phyloP scores from a whole-genome alignment of 2,329 filamentous ascomycete genomes.

The Paecilomyces sp. region DNA sequence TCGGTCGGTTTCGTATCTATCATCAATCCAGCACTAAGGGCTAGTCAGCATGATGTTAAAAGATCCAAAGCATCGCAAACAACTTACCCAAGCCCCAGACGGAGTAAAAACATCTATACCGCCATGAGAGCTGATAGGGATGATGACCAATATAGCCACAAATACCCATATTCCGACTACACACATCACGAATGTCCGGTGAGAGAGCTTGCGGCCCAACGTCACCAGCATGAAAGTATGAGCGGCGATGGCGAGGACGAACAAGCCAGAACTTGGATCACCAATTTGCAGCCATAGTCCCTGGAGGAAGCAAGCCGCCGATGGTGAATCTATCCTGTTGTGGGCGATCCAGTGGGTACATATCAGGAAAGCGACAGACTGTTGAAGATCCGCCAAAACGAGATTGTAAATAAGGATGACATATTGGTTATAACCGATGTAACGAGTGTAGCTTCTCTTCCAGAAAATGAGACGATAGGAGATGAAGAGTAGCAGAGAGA shows the following conservation, averaged over 20 bases:
- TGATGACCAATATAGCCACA: conserved; percentile 38
- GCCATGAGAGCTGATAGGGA: conserved; percentile 39
- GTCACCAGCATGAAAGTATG: conserved; percentile 47
- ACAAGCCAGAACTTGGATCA: conserved; percentile 46
- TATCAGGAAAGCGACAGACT: conserved; percentile 39
- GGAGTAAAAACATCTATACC: conserved; percentile 39
- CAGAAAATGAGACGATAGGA: conserved; percentile 47
- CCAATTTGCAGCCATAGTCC: conserved; percentile 47
- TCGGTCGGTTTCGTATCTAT: conserved; percentile 36
- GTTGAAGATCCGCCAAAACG: conserved; percentile 44
- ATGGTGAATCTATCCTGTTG: conserved; percentile 38
- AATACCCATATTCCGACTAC: conserved; percentile 42
- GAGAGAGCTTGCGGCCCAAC: conserved; percentile 39
- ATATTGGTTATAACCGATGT: conserved; percentile 49
- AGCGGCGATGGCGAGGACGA: conserved; percentile 48
- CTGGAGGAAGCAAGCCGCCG: conserved; percentile 43
- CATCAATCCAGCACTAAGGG: conserved; percentile 44
- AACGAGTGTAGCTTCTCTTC: conserved; percentile 40
- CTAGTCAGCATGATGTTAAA: conserved; percentile 5
- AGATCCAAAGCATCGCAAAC: not conserved
- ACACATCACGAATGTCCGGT: conserved; percentile 36
- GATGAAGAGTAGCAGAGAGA: conserved; percentile 40
- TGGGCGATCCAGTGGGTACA: conserved; percentile 41
- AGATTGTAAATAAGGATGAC: conserved; percentile 47
- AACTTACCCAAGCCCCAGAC: conserved; percentile 45